Evolutionary conservation across 2,329 filamentous ascomycete genomes (phyloP).

Genomic region (Cercospora canescens): DNA sequence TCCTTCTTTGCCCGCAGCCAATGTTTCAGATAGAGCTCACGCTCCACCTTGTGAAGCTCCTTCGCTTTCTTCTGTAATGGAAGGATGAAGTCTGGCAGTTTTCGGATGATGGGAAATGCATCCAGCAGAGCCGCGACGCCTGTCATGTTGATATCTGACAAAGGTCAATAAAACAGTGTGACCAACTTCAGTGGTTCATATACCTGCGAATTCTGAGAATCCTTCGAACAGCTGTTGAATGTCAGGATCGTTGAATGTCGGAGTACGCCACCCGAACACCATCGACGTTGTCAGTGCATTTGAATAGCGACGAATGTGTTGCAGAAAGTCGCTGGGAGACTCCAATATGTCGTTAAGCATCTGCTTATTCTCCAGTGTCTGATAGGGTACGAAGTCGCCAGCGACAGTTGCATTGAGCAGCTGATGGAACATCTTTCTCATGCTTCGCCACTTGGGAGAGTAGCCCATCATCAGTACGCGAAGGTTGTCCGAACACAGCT

Average conservation of each 20-base stretch:
- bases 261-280: conserved; percentile 47
- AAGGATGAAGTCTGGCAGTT: conserved; percentile 43
- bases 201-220: conserved; percentile 43
- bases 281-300: conserved; percentile 53
- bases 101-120: conserved; percentile 47
- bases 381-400: conserved; percentile 53
- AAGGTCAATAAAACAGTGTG: not conserved
- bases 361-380: conserved; percentile 57
- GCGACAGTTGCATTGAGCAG: conserved; percentile 51
- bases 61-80: conserved; percentile 24
- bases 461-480: conserved; percentile 29
- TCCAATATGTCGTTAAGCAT: conserved; percentile 54
- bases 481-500: conserved; percentile 18
- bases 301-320: conserved; percentile 51
- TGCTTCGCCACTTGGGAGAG: conserved; percentile 33
- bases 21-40: conserved; percentile 24
- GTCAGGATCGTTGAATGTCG: conserved; percentile 43
- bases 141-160: conserved; percentile 40
- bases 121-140: conserved; percentile 48
- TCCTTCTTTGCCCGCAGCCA: conserved; percentile 27
- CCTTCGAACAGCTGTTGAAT: conserved; percentile 48
- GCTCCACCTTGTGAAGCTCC: conserved; percentile 25
- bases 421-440: conserved; percentile 45
- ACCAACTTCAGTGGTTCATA: fast-evolving
- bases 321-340: conserved; percentile 42